A percentile compares a stretch with the other conserved stretches of the same genome.
Evolutionary conservation across 23 red algal genomes (phyloP).

Genomic region (Gracilaria domingensis): DNA sequence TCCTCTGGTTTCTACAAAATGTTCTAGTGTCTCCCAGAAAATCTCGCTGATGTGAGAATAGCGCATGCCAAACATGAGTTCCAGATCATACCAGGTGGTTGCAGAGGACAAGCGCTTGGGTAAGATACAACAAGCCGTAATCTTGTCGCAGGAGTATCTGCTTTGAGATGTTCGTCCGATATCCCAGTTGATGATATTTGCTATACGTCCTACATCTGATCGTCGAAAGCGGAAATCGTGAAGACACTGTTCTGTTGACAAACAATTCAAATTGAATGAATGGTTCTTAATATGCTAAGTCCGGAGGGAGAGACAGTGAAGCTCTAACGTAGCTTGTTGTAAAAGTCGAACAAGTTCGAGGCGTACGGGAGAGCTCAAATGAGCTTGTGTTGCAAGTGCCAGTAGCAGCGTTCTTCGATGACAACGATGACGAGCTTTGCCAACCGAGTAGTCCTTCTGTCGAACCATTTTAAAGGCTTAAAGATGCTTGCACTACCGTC

Average conservation of each 20-base stretch:
- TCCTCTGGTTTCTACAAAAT: background rate
- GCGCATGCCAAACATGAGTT: constrained; percentile 17
- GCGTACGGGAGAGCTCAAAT: background rate
- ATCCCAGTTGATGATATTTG: background rate
- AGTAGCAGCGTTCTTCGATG: background rate
- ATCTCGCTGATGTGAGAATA: constrained; percentile 28
- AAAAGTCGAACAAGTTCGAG: background rate
- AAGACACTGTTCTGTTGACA: background rate
- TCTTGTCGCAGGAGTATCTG: constrained; percentile 32
- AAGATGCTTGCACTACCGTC: background rate
- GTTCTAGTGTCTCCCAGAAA: constrained; percentile 32
- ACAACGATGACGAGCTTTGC: background rate
- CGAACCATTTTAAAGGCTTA: background rate
- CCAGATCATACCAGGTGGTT: constrained; percentile 27
- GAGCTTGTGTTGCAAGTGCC: background rate
- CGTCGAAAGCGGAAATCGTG: background rate
- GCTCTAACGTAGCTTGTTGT: background rate
- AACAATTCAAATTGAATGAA: background rate
- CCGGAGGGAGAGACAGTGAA: background rate
- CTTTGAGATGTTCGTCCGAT: background rate
- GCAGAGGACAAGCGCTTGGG: constrained; percentile 15
- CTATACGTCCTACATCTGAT: background rate
- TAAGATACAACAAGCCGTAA: constrained; percentile 40
- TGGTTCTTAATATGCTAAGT: background rate
- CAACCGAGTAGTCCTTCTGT: background rate